A percentile compares a stretch with the other conserved stretches of the same genome.
These are phyloP conservation scores for Ogataea trehaloabstinens DNA, from an alignment of 805 yeast species.

Conservation along the genomic window DNA sequence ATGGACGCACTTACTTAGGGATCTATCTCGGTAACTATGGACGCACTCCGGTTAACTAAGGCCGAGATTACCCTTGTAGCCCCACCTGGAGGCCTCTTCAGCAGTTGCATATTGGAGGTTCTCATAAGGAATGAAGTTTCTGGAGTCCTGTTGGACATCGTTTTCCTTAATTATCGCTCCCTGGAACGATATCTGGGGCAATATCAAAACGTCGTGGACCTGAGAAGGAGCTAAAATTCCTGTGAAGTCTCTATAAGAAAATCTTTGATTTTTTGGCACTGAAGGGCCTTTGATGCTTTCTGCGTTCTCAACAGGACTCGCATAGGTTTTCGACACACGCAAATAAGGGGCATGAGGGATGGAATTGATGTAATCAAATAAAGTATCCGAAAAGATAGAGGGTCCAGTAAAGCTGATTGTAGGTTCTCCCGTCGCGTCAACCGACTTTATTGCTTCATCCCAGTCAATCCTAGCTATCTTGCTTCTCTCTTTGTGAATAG, in stretches of 20 bases:
- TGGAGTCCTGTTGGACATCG: slow-evolving; percentile 1
- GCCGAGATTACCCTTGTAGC: slow-evolving; percentile 14
- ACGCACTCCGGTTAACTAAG: not conserved
- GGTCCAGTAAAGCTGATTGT: slow-evolving; percentile 22
- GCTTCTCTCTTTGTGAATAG: slow-evolving; percentile 12
- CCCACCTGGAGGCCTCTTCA: slow-evolving; percentile 10
- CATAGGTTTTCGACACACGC: slow-evolving; percentile 7
- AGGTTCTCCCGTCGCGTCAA: slow-evolving; percentile 23
- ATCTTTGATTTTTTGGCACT: slow-evolving; percentile 13
- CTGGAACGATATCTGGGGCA: slow-evolving; percentile 20
- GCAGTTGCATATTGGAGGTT: slow-evolving; percentile 28
- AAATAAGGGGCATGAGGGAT: slow-evolving; percentile 10
- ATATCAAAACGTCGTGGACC: slow-evolving; percentile 19
- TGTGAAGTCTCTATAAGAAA: slow-evolving; percentile 20
- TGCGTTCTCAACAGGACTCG: slow-evolving; percentile 4
- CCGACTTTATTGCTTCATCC: slow-evolving; percentile 11
- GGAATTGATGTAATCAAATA: slow-evolving; percentile 24
- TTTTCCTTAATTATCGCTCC: slow-evolving; percentile 11
- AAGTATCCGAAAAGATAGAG: slow-evolving; percentile 23
- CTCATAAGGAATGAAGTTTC: slow-evolving; percentile 8
- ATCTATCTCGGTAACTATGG: not conserved
- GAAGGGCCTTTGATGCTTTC: slow-evolving; percentile 17
- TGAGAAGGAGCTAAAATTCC: slow-evolving; percentile 20
- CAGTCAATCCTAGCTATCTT: slow-evolving; percentile 13
- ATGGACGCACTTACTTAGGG: too few relatives aligned